Base-by-base conservation (phyloP, 2,329 filamentous ascomycete species). In the Moelleriella libera region DNA sequence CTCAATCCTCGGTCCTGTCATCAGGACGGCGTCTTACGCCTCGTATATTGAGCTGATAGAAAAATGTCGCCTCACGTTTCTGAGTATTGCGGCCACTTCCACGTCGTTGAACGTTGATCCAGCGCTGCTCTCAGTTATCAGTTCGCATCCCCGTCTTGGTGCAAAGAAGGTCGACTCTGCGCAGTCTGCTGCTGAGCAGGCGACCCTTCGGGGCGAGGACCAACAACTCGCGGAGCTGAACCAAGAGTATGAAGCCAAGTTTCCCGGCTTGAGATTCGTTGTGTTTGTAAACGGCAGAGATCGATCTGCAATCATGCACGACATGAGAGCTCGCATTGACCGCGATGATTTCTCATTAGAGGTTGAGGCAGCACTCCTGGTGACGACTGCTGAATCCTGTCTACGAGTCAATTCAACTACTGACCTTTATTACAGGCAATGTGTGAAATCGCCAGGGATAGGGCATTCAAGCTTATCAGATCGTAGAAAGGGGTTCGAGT, bases 251-350 rank as follows among this genome's bases (percentile, higher is more conserved):
- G 89, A 95, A 63, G 68, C 68, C n/a, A 72, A 57, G 48, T 95
- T 90, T 62, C 87, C 88, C 0, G 87, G 89, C 0, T 62, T 96
- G 60, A 74, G 83, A 64, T 96, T 94, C 69, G 87, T 95, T 59
- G 85, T 90, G 14, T 96, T 95, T 62, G 90, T 96, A 48, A 89
- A 94, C 61, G 88, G 87, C 1, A 75, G 89, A 44, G 74, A 77
- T 41, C 72, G 88, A 48, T 72, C 76, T 2, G 76, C 78, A 51
- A 83, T 96, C 48, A 87, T 95, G 82, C 71, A 78, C 52, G 82
- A 95, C 57, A 94, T 95, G 85, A 75, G 75, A 52, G 62, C 66
- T 46, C 74, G 89, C 46, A 94, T 95, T 57, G 75, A 72, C 12
- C 69, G 82, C 46, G 80, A 74, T 1, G 76, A 90, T 60, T 69